phyloP scores from a whole-genome alignment of 1,284 basidiomycete genomes.

The Cystobasidium slooffiae region DNA sequence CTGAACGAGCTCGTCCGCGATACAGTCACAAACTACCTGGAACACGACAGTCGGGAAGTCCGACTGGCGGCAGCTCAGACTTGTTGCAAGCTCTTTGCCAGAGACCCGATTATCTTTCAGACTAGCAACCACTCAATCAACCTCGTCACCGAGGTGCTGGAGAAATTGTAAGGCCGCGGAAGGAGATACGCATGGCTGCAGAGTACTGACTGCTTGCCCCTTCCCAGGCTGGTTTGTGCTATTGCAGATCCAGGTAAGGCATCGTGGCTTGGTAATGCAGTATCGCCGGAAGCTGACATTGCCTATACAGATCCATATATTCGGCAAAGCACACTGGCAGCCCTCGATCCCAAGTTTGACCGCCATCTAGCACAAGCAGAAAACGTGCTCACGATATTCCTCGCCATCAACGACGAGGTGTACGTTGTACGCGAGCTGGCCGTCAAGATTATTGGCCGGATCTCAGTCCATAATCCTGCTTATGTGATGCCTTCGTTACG shows the following conservation, averaged over 20 bases:
- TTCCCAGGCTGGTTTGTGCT: conserved; percentile 75
- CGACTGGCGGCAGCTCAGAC: conserved; percentile 89
- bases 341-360: conserved; percentile 92
- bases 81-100: conserved; percentile 87
- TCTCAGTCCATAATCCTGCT: conserved; percentile 94
- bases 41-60: conserved; percentile 88
- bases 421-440: conserved; percentile 92
- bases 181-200: background rate
- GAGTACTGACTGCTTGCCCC: background rate
- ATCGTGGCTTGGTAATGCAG: background rate
- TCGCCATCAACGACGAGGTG: conserved; percentile 95
- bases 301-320: conserved; percentile 70
- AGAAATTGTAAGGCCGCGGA: conserved; percentile 68
- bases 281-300: background rate
- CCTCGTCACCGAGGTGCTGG: conserved; percentile 95
- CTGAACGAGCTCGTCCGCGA: conserved; percentile 95
- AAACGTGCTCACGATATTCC: conserved; percentile 94
- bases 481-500: conserved; percentile 98
- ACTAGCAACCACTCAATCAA: conserved; percentile 96
- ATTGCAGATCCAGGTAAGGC: conserved; percentile 89
- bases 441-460: conserved; percentile 86
- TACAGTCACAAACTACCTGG: conserved; percentile 90
- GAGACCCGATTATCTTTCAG: conserved; percentile 95
- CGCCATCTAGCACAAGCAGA: conserved; percentile 98
- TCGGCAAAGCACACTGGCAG: conserved; percentile 83